Base-by-base conservation (phyloP, 768 basidiomycete genomes). In the Lactarius indigo region DNA sequence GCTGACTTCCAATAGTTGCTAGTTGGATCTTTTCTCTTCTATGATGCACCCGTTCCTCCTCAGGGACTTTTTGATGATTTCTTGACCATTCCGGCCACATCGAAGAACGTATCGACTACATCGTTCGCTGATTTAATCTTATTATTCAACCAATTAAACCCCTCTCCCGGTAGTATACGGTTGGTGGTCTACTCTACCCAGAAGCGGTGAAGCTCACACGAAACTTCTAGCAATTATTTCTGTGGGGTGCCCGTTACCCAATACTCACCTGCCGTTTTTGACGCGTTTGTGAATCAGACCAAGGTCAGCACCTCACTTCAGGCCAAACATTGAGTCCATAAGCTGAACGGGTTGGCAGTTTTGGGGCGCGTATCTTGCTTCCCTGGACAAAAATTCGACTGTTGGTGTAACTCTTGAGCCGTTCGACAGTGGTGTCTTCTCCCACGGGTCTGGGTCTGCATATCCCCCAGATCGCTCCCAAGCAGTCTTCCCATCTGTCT, bases 51-150 rank as follows among this genome's bases (percentile, higher is more conserved):
- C 1, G 60, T 59, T 5, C 66, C 69, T 18, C 62, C 69, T 6
- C 57, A 28, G 1, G 69, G 68, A 12, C 39, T 67, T 1, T 72
- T 73, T 37, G 71, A 72, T 1, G 71, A 69, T 31, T 62, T 73
- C 44, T 59, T 73, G 59, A 39, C 64, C 1, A 68, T 68, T 5
- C 68, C 68, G 3, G 2, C 55, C 30, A 41, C 4, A 5, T 12
- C 26, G 23, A 31, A 20, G 1, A 28, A 42, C 17, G 31, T 59
- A 15, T 57, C 65, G n/a, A 62, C 64, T 8, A 35, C 17, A 28
- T 55, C 64, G 18, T 66, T 63, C 54, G 8, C 7, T 3, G 59
- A 64, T 41, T 8, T 62, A 50, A 26, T 50, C 23, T 50, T n/a
- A 13, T 26, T 23, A 23, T 26, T 50, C 5, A 13, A n/a, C 23